Base-by-base conservation (phyloP, 495 filamentous ascomycete genomes). In the Podospora comata region DNA sequence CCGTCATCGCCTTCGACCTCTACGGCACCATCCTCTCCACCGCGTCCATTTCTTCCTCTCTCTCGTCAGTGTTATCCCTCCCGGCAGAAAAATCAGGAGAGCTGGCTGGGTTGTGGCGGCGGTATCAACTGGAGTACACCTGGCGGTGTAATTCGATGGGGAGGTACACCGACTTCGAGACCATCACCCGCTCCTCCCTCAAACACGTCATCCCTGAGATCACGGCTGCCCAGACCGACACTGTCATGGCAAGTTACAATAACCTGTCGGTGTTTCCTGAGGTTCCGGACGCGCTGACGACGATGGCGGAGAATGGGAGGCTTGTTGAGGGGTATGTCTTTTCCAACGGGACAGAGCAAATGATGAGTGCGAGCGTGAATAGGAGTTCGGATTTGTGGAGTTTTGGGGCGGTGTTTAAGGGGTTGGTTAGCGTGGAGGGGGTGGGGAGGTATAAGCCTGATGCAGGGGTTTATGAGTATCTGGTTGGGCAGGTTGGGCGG, bases 1-100 rank as follows among this genome's bases (percentile, higher is more conserved):
- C 76, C 9, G 73, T 88, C 54, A 81, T 94, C 66, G 91, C 90
- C 4, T 91, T 94, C 67, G 90, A 93, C 73, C 80, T 92, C 15
- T 93, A 92, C 76, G 91, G 90, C 44, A 92, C 90, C 6, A 68
- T 94, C 5, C 80, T 92, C 16, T 89, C 88, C 32, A 92, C 89
- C 28, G 85, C 88, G n/a, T 90, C 87, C 5, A 91, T 92, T 64
- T 83, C 82, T 13, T 76, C 80, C 15, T 27, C 59, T 32, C 62
- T 60, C 57, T 28, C 65, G 58, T 48, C 48, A 53, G 39, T 48
- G 9, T 11, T 48, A 3, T 48, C 39, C 0, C 7, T 48, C 15
- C 39, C 39, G 7, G 9, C 39, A 78, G 65, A 82, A 84, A 59
- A 48, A 48, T 11, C 39, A 48, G 39, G 13, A 0, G 39, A 48